Evolutionary conservation across 768 basidiomycete genomes (phyloP), one percentile per base, ranked within the genome.

Genomic region (Lactarius akahatsu): DNA sequence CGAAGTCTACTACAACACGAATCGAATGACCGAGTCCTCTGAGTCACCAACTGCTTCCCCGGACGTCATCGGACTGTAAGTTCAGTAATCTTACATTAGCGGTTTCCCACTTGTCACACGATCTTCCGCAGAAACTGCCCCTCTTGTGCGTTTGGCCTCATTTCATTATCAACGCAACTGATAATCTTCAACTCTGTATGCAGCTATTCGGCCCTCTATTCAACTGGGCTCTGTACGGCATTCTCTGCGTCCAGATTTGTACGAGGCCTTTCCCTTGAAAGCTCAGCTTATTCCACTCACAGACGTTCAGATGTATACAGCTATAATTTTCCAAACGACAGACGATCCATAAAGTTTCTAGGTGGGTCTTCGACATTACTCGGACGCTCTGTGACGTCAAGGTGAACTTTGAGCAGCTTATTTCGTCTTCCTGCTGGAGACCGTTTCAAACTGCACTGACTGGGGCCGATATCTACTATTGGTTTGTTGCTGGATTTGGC

Each of bases 181-280:
- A 52, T 26, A 13, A 50, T 23, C 6, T 23, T 15, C 13, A 26
- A 26, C 26, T 15, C 11, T 23, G 15, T 32, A 20, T 6, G 18
- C 18, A 60, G 59, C 45, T 60, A 10, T 34, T 43, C 18, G 58
- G 40, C 8, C 3, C 38, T 26, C 15, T 59, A 40, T 30, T 59
- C 23, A 59, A 59, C 20, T 60, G 59, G 59, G 28, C 28, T 2
- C 59, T 60, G 43, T 60, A 60, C 41, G 59, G 59, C 2, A 30
- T 34, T 32, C 59, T 60, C 30, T 32, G 26, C 1, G 59, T 60
- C 45, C 59, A 60, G 32, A 47, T 20, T 20, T 60, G 59, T 60
- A 23, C 4, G 50, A 52, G 11, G 5, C 50, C 13, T 11, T 11
- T 26, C 23, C 26, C 4, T 23, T 11, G 23, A 52, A 26, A 52